A percentile compares a stretch with the other conserved stretches of the same genome.
Evolutionary conservation across 2,329 filamentous ascomycete genomes (phyloP).

Genomic region (Aspergillus fumigatus): DNA sequence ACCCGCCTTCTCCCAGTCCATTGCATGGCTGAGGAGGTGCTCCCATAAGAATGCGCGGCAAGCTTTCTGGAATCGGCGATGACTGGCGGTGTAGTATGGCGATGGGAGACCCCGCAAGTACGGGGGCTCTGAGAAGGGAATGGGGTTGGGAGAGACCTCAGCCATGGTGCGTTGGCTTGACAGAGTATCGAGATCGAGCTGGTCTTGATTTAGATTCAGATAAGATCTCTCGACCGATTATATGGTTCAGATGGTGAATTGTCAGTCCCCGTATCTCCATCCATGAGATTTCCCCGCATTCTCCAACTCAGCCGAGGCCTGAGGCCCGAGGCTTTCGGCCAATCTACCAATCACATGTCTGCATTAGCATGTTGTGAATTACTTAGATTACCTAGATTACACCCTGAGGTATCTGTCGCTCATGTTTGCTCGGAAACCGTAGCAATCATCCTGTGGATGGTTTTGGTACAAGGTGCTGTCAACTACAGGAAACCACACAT

Average conservation of each 20-base stretch:
- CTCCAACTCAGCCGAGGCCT: constrained; percentile 1
- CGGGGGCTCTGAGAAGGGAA: constrained; percentile 70
- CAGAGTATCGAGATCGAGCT: background rate
- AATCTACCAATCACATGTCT: background rate
- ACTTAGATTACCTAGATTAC: too few species aligned
- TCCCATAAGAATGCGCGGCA: constrained; percentile 63
- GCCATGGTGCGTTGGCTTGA: constrained; percentile 16
- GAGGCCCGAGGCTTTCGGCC: background rate
- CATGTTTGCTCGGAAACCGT: too few species aligned
- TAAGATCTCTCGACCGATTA: background rate
- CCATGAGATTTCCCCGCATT: background rate
- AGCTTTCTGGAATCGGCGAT: constrained; percentile 62
- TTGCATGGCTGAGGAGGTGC: constrained; percentile 57
- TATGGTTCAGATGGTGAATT: background rate
- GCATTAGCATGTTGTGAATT: background rate
- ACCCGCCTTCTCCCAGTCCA: constrained; percentile 67
- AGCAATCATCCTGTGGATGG: too few species aligned
- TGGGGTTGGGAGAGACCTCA: constrained; percentile 29
- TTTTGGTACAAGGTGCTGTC: too few species aligned
- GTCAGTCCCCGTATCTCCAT: background rate
- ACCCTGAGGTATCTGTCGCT: too few species aligned
- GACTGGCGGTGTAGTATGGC: constrained; percentile 64
- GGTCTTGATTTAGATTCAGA: background rate
- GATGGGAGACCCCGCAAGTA: constrained; percentile 67
- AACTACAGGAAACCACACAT: too few species aligned